Conservation (phyloP, 2,329 filamentous ascomycete genomes). For the Microthyrium microscopicum region DNA sequence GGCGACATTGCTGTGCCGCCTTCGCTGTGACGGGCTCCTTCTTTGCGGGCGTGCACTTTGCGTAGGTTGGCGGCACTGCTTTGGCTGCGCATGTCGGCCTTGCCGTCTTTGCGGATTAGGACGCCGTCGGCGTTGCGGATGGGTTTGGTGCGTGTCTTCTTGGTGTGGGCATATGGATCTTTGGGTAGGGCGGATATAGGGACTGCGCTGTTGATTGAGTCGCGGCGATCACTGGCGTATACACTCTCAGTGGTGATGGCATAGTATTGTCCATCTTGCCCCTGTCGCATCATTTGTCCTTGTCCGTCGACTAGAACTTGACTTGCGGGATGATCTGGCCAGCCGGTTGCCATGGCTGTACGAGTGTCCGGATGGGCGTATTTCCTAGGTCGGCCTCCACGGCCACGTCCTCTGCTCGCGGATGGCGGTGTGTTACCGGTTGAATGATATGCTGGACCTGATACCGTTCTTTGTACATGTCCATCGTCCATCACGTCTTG, state of each 20-base stretch:
- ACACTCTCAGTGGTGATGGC: too few species aligned
- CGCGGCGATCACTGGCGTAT: background rate
- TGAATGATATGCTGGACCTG: background rate
- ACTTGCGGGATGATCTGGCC: slow-evolving; percentile 21
- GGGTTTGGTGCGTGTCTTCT: slow-evolving; percentile 34
- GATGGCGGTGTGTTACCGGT: slow-evolving; percentile 11
- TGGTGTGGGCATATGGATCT: slow-evolving; percentile 24
- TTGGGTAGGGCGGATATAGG: slow-evolving; percentile 10
- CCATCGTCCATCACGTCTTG: too few species aligned
- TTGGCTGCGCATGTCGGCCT: slow-evolving; percentile 35
- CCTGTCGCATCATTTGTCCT: too few species aligned
- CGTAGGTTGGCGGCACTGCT: slow-evolving; percentile 34
- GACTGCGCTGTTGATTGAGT: background rate
- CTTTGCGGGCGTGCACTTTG: slow-evolving; percentile 33
- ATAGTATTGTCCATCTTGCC: slow-evolving; percentile 22
- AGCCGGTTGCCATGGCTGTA: slow-evolving; percentile 26
- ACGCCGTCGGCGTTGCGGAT: slow-evolving; percentile 32
- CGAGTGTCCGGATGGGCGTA: slow-evolving; percentile 14
- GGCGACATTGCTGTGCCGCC: too few species aligned
- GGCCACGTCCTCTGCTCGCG: slow-evolving; percentile 19
- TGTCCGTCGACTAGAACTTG: too few species aligned
- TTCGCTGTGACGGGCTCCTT: too few species aligned
- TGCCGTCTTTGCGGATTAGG: slow-evolving; percentile 33
- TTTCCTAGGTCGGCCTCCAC: slow-evolving; percentile 23
- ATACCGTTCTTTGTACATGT: slow-evolving; percentile 1